Evolutionary conservation across 306 rosid species (phyloP), one percentile per base, ranked within the genome.

Genomic region (Casuarina equisetifolia): DNA sequence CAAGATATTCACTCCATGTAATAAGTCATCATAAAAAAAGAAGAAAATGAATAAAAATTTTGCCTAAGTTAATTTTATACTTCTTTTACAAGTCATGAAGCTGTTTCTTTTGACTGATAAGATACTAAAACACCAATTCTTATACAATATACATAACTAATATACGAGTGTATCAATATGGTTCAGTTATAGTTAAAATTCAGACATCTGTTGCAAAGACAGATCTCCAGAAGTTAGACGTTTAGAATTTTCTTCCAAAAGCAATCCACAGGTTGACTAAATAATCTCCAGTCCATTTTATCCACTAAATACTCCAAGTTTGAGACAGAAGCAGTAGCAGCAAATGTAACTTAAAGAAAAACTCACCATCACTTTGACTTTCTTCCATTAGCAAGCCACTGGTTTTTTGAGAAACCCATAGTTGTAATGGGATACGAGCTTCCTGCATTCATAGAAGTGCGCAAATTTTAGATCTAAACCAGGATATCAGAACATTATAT

Each of bases 401-500:
- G 81, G 86, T 87, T 88, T 96, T 92, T 89, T 91, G 94, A 85
- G 86, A 84, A 54, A 90, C 93, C 98, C 99, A 93, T 81, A 92
- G 86, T 82, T 92, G 99, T 77, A 96, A 83, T 42, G 97, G 98
- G 77, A 87, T 75, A 54, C 98, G 98, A 76, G 86, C 90, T 89
- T 96, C 99, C 99, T 96, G 87, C 51, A 90, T 53, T 73, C 50
- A 32, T 82, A 6, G 13, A 80, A 84, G 79, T 81, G 64, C 43
- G 16, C 36, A 81, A 75, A 74, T 57, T 77, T 68, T 45, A 69
- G 63, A 72, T 66, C 75, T 52, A 80, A 62, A 42, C 4, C 55
- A 7, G 15, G 68, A 70, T 25, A 73, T 46, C 43, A 66, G 54
- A 15, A 72, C 62, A 72, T 64, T 7, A 3, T 50, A 75, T 1